Evolutionary conservation across 306 rosid species (phyloP).

Genomic region (Gastrolobium villosum): DNA sequence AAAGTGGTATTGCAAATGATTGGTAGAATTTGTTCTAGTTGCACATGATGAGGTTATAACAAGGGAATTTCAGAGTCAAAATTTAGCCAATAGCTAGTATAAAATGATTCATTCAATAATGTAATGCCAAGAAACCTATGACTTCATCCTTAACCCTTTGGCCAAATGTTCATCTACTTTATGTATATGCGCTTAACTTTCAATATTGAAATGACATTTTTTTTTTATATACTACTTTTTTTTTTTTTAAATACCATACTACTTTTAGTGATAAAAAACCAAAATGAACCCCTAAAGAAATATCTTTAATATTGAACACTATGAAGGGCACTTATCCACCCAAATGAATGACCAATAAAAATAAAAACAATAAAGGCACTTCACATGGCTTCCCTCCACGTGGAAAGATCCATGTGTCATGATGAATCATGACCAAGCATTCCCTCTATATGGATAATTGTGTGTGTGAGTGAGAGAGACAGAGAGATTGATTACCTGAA

Average conservation of each 20-base stretch:
- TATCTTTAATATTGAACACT: background rate
- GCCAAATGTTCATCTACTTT: constrained; percentile 22
- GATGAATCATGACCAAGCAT: constrained; percentile 39
- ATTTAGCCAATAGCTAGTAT: background rate
- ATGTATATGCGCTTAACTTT: constrained; percentile 5
- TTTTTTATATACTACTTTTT: too few species aligned
- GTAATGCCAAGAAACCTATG: constrained; percentile 25
- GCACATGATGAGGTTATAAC: background rate
- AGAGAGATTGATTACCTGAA: constrained; percentile 63
- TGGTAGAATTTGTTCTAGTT: background rate
- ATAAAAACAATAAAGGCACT: background rate
- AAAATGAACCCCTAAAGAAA: background rate
- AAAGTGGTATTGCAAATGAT: background rate
- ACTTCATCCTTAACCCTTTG: constrained; percentile 14
- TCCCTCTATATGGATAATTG: background rate
- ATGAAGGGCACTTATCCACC: background rate
- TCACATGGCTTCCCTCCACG: constrained; percentile 53
- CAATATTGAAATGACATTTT: background rate
- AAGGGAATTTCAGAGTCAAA: background rate
- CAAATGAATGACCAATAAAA: background rate
- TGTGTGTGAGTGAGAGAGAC: too few species aligned
- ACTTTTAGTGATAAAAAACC: background rate
- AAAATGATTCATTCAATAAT: constrained; percentile 8
- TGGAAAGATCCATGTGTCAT: constrained; percentile 41
- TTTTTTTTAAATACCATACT: too few species aligned